Conservation (phyloP, 495 filamentous ascomycete species). For the Hypoxylon subgilvum region DNA sequence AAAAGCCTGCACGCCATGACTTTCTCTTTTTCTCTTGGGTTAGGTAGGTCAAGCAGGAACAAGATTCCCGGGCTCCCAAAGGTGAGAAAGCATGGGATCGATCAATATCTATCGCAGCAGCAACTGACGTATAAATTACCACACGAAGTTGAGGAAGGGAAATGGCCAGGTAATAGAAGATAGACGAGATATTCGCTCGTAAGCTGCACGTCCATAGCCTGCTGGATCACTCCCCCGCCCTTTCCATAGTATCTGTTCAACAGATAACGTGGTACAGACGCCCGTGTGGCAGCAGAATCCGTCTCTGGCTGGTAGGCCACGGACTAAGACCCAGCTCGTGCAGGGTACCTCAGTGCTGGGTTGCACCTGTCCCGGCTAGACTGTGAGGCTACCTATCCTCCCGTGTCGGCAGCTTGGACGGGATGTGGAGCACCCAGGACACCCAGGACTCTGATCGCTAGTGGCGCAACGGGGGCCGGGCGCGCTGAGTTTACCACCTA, state of each 20-base stretch:
- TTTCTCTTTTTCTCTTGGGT: background rate
- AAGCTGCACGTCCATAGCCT: slow-evolving; percentile 26
- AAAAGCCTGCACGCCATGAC: slow-evolving; percentile 10
- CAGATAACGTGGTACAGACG: slow-evolving; percentile 28
- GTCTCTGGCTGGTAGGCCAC: slow-evolving; percentile 26
- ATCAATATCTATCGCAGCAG: background rate
- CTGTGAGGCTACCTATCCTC: slow-evolving; percentile 22
- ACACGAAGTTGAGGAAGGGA: background rate
- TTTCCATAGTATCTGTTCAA: slow-evolving; percentile 20
- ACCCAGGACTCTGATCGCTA: slow-evolving; percentile 1
- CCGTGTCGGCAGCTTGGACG: slow-evolving; percentile 19
- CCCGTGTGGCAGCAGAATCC: slow-evolving; percentile 28
- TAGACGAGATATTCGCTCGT: slow-evolving; percentile 20
- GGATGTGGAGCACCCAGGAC: slow-evolving; percentile 23
- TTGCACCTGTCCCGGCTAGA: slow-evolving; percentile 26
- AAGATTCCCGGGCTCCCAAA: background rate
- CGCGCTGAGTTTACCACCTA: slow-evolving; percentile 8
- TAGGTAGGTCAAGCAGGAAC: slow-evolving; percentile 4
- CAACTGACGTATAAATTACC: background rate
- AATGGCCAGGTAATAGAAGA: background rate
- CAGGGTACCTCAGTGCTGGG: slow-evolving; percentile 31
- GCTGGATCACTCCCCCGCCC: slow-evolving; percentile 16
- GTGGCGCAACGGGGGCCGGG: slow-evolving; percentile 5
- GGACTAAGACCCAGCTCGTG: slow-evolving; percentile 25
- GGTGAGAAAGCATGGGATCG: background rate